Evolutionary conservation across 768 basidiomycete genomes (phyloP).

Genomic region (Kwoniella shandongensis): DNA sequence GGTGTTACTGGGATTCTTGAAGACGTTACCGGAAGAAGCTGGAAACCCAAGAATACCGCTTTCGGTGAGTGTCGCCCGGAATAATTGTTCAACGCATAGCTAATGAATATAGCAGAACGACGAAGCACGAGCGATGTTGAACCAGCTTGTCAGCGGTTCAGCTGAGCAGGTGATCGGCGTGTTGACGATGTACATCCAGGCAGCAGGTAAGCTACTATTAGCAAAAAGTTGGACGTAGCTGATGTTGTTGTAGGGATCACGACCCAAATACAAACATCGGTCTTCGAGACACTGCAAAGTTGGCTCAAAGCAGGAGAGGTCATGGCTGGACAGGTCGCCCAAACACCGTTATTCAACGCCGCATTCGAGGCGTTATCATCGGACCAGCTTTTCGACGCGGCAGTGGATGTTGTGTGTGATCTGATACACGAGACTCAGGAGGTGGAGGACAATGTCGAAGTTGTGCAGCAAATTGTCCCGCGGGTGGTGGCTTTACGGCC

Average conservation of each 20-base stretch:
- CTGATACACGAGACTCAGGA: conserved; percentile 98
- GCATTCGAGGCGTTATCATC: conserved; percentile 80
- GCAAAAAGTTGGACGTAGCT: neutral
- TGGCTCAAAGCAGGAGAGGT: conserved; percentile 91
- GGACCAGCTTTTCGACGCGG: conserved; percentile 86
- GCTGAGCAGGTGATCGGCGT: conserved; percentile 72
- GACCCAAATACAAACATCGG: conserved; percentile 68
- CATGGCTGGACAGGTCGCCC: conserved; percentile 62
- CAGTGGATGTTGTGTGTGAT: conserved; percentile 88
- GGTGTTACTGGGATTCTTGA: conserved; percentile 81
- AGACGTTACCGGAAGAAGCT: conserved; percentile 83
- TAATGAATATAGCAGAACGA: conserved; percentile 13
- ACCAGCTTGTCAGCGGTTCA: conserved; percentile 29
- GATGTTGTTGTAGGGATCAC: too few relatives aligned
- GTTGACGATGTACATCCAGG: conserved; percentile 82
- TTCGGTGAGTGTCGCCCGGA: conserved; percentile 62
- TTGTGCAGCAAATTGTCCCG: conserved; percentile 84
- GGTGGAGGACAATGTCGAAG: conserved; percentile 85
- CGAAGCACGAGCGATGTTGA: conserved; percentile 19
- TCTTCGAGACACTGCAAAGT: conserved; percentile 78
- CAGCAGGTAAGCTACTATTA: conserved; percentile 66
- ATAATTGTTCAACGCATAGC: neutral
- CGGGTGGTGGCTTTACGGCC: conserved; percentile 73
- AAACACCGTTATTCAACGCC: conserved; percentile 75
- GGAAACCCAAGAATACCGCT: conserved; percentile 83